Base-by-base conservation (phyloP, 768 basidiomycete species). In the Sutorius australiensis region DNA sequence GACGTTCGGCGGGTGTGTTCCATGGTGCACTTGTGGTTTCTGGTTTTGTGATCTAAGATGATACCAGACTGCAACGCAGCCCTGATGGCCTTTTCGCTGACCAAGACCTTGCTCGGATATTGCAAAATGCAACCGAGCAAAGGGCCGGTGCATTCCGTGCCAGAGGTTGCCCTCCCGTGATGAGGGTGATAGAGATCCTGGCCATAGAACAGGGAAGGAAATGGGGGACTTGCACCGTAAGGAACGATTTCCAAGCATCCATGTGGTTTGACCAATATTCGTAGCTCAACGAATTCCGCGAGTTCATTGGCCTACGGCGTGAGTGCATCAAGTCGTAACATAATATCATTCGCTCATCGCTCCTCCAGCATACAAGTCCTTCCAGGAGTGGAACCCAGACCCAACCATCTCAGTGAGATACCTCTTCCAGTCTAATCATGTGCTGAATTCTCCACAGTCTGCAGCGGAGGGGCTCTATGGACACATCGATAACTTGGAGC, bases 401-500 rank as follows among this genome's bases (percentile, higher is more conserved):
- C 67, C 73, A 13, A 68, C 74, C 31, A 82, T 90, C 47, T 62
- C 78, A 52, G 83, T 84, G 56, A 55, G 80, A 62, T 12, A 34
- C 32, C 34, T 8, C 21, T 34, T 31, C 32, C 6, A 11, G 9
- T 3, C 16, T n/a, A 3, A 1, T 34, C 33, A 10, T 46, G 30
- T 38, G 17, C 56, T 54, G 27, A 61, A 17, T 36, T 7, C 6
- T 44, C 12, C 10, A 24, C 51, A 88, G 85, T 75, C 63, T 13
- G 79, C 84, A 2, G 91, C 91, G 0, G 74, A 78, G 44, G 70
- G 77, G 8, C 75, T 91, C 14, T 90, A 91, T 61, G 76, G 75
- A 42, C 76, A 87, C 56, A 86, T 91, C 51, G 81, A 92, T 59
- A 86, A 88, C 64, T 78, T 92, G 32, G 91, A 92, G 63, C 79